Evolutionary conservation across 495 filamentous ascomycete species (phyloP), one percentile per base, ranked within the genome.

Genomic region (Corynascus novoguineensis): DNA sequence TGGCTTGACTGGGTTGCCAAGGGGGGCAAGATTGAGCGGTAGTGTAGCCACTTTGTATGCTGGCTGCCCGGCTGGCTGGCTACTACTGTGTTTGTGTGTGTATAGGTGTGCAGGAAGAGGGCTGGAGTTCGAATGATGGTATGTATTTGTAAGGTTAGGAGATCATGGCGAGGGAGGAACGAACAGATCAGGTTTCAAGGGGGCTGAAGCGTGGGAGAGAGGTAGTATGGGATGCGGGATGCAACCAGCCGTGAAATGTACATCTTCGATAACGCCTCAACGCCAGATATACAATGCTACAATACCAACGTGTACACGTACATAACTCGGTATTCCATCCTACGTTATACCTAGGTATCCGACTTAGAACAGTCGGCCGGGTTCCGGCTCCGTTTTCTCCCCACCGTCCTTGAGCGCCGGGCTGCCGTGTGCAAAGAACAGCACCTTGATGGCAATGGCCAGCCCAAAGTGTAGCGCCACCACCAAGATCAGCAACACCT

Each of bases 361-460:
- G 44, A 27, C 27, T 28, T 63, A 73, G 32, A 72, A 70, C 34
- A 75, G 55, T 40, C 58, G 50, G 22, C 54, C 50, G 50, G 35
- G 53, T 12, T 47, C 21, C 31, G 45, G 53, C 14, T 17, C 58
- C 42, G 45, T 54, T 50, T 60, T 49, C 31, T 61, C 63, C 15
- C 31, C 38, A 46, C 55, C 65, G 56, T 79, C 79, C 64, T 82
- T 79, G 24, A 78, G 76, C 29, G 78, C 81, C 4, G 85, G 85
- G 71, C 86, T 89, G 35, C 78, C 84, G 50, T 87, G 82, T 72
- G 92, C 92, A 75, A 98, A 98, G 81, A 97, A 97, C 14, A 96
- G 73, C 56, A 96, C 82, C 78, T 96, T 97, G 71, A 98, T 97
- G 4, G 92, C 86, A 65, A 97, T 79, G 7, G 92, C 84, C 62